Evolutionary conservation across 306 rosid genomes (phyloP).

Genomic region (Corylus americana): DNA sequence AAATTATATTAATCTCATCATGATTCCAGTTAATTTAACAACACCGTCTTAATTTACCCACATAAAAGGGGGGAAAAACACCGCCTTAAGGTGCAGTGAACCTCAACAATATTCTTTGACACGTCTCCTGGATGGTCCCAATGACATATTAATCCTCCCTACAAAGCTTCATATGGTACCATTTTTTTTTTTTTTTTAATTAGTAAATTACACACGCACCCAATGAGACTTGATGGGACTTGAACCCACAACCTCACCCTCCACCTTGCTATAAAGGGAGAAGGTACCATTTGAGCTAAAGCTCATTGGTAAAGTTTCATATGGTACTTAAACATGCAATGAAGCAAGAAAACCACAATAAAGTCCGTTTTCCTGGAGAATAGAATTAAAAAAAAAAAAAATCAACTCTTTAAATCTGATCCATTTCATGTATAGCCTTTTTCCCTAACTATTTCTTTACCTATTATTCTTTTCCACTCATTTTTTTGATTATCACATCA

Average conservation of each 20-base stretch:
- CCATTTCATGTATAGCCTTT: neutral
- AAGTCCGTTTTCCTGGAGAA: neutral
- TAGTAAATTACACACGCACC: too few relatives aligned
- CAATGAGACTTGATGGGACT: too few relatives aligned
- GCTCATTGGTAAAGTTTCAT: neutral
- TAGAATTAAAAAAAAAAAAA: neutral
- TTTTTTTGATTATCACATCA: neutral
- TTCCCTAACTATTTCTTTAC: neutral
- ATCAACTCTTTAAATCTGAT: neutral
- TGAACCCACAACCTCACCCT: too few relatives aligned
- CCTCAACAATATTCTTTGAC: neutral
- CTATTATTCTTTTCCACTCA: neutral
- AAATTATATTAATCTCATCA: constrained; percentile 1
- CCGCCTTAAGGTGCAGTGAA: neutral
- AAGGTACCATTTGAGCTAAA: too few relatives aligned
- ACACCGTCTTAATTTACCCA: too few relatives aligned
- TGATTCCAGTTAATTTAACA: constrained; percentile 6
- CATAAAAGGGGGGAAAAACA: too few relatives aligned
- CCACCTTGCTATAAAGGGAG: too few relatives aligned
- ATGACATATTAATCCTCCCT: neutral
- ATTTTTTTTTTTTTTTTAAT: too few relatives aligned
- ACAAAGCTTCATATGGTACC: neutral
- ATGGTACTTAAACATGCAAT: neutral
- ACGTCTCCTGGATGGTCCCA: neutral
- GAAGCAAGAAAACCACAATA: neutral